Base-by-base conservation (phyloP, 352 stramenopile species). In the Pythium sukuiense region DNA sequence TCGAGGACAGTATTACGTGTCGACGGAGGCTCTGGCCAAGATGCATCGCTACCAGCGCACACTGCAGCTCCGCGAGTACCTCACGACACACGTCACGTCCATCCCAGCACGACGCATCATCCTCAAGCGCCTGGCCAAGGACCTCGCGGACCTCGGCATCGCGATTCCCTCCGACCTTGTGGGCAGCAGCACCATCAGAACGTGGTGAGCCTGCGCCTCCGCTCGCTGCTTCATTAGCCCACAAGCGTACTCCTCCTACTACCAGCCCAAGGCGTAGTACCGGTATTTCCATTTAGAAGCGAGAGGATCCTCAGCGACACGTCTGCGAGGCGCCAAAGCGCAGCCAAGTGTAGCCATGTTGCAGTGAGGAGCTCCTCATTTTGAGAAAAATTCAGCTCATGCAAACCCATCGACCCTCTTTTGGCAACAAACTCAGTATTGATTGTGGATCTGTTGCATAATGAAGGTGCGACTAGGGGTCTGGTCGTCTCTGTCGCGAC, bases 11-110 rank as follows among this genome's bases (percentile, higher is more conserved):
- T 59, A 63, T 16, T 69, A 63, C 35, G 16, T 69, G 9, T 43
- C 29, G 33, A 18, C 8, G 5, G 12, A 39, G 1, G 20, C 18
- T 18, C 62, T 60, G 24, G 55, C 43, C n/a, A 18, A 58, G 30
- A 20, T 58, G 39, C 62, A 69, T 29, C 62, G 52, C 35, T 29
- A 55, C 12, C 54, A 61, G 52, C 61, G 61, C 20, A 33, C 14
- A 5, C 30, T 18, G 9, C 52, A 62, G 16, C 53, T 62, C 11
- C 14, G 60, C 5, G 55, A 53, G 30, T 61, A 68, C 48, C 52
- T 68, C 2, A 7, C 33, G 20, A 33, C 46, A n/a, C n/a, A 33
- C 46, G 24, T 54, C 20, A 14, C n/a, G n/a, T 33, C 46, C n/a
- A 54, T 29, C 20, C 3, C 6, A 11, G n/a, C 46, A 24, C 46